A percentile compares a stretch with the other conserved stretches of the same genome.
phyloP scores from a whole-genome alignment of 2,329 filamentous ascomycete species.

The Paecilomyces dactylethromorphus region DNA sequence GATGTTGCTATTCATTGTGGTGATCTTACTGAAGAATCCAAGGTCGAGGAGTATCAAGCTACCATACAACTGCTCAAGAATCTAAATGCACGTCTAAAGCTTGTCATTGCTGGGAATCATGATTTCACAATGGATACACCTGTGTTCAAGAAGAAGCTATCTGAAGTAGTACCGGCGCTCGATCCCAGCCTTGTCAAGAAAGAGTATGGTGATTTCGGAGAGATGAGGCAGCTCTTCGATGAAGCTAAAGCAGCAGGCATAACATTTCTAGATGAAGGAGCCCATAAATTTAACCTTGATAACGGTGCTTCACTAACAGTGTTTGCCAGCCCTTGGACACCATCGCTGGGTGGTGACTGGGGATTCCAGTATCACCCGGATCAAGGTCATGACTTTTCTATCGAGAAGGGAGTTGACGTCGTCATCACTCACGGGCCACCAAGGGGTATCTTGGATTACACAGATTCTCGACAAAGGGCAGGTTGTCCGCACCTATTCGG shows the following conservation, averaged over 20 bases:
- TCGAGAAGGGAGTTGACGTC: conserved; percentile 34
- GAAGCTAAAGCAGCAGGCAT: conserved; percentile 36
- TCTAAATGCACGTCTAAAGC: conserved; percentile 45
- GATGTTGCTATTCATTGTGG: conserved; percentile 51
- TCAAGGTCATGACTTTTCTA: conserved; percentile 31
- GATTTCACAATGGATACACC: conserved; percentile 40
- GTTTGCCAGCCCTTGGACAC: conserved; percentile 51
- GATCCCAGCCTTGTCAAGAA: conserved; percentile 21
- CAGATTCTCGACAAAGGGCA: conserved; percentile 19
- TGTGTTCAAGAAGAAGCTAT: conserved; percentile 29
- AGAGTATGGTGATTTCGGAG: conserved; percentile 35
- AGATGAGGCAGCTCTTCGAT: conserved; percentile 35
- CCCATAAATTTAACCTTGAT: conserved; percentile 38
- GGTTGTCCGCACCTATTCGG: conserved; percentile 27
- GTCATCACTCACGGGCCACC: conserved; percentile 53
- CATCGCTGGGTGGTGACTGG: conserved; percentile 37
- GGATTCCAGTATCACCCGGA: conserved; percentile 44
- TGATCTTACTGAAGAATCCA: conserved; percentile 43
- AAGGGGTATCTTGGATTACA: conserved; percentile 44
- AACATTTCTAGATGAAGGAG: conserved; percentile 46
- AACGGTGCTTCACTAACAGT: conserved; percentile 47
- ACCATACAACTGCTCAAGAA: conserved; percentile 38
- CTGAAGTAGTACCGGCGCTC: conserved; percentile 18
- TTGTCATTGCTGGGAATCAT: conserved; percentile 52
- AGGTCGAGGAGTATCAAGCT: conserved; percentile 33